A percentile compares a stretch with the other conserved stretches of the same genome.
Evolutionary conservation across 345 rosid species (phyloP).

Genomic region (Eutrema yunnanense): DNA sequence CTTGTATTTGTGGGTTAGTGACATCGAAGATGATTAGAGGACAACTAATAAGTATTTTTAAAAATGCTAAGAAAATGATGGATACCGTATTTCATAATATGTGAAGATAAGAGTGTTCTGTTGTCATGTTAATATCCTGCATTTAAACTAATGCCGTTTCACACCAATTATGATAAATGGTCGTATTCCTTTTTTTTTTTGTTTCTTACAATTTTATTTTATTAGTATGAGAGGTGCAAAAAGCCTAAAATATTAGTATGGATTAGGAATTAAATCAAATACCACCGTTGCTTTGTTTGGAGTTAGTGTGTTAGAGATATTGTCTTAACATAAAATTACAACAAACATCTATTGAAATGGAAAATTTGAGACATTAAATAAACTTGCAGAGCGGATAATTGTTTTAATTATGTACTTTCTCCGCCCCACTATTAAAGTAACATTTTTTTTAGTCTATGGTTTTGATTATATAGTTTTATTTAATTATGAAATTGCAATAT

Average conservation of each 20-base stretch:
- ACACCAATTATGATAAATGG: slow-evolving; percentile 8
- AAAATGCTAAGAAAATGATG: slow-evolving; percentile 13
- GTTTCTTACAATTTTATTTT: not conserved
- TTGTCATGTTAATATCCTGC: slow-evolving; percentile 7
- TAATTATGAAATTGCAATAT: not conserved
- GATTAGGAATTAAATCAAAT: not conserved
- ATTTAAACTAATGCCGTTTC: slow-evolving; percentile 7
- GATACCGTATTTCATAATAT: slow-evolving; percentile 15
- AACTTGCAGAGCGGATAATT: not conserved
- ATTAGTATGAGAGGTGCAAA: slow-evolving; percentile 13
- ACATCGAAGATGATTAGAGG: slow-evolving; percentile 14
- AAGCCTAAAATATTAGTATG: not conserved
- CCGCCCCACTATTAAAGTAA: not conserved
- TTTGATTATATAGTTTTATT: not conserved
- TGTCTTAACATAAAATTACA: not conserved
- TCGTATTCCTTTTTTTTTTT: not conserved
- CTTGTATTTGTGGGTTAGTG: slow-evolving; percentile 5
- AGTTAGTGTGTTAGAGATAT: not conserved
- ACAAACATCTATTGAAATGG: not conserved
- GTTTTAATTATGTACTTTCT: not conserved
- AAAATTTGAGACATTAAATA: not conserved
- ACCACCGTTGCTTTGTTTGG: not conserved
- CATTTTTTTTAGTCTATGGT: not conserved
- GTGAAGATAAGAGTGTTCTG: slow-evolving; percentile 10
- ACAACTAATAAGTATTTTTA: not conserved